phyloP scores from a whole-genome alignment of 1,284 basidiomycete species.

The Ustilago bromivora region DNA sequence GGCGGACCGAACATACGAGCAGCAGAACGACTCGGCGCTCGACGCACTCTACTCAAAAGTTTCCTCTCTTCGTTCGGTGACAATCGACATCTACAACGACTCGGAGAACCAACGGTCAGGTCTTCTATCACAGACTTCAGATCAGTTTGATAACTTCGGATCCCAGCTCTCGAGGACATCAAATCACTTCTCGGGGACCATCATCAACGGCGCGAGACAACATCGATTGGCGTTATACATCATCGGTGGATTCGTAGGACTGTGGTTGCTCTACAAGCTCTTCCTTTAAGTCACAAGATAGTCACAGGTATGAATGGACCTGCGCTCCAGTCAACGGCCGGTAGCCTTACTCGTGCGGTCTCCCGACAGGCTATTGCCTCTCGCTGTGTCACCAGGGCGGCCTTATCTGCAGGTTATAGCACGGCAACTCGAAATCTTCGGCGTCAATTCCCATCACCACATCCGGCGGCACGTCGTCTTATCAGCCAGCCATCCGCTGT shows the following conservation, averaged over 20 bases:
- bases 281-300: slow-evolving; percentile 27
- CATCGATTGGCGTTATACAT: slow-evolving; percentile 57
- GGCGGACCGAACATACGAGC: slow-evolving; percentile 60
- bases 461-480: too few species aligned
- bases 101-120: slow-evolving; percentile 56
- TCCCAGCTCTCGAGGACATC: slow-evolving; percentile 48
- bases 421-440: neutral
- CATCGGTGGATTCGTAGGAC: slow-evolving; percentile 48
- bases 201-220: slow-evolving; percentile 51
- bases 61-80: slow-evolving; percentile 60
- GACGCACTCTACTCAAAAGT: slow-evolving; percentile 63
- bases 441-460: neutral
- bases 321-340: neutral
- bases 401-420: neutral
- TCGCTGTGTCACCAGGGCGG: neutral
- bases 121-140: slow-evolving; percentile 44
- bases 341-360: neutral
- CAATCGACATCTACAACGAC: slow-evolving; percentile 64
- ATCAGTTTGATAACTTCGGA: slow-evolving; percentile 53
- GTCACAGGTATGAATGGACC: neutral
- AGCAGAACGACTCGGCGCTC: slow-evolving; percentile 66
- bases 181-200: slow-evolving; percentile 47
- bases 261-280: slow-evolving; percentile 61
- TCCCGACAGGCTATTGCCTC: neutral
- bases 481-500: neutral